Conservation (phyloP, 345 rosid species). For the Citrus inodora region DNA sequence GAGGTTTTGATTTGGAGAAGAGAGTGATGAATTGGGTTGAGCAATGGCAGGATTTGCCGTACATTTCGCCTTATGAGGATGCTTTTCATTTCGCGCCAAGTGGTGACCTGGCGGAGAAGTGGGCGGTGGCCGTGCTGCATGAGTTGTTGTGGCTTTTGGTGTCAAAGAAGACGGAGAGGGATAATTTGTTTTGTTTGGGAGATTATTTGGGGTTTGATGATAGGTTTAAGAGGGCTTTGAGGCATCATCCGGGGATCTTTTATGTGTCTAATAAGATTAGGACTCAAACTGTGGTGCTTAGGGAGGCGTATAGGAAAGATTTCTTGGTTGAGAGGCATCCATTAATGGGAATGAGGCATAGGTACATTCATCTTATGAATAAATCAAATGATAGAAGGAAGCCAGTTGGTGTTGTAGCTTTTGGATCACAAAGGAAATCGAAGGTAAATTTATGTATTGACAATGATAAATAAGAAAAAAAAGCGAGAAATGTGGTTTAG, state of each 20-base stretch:
- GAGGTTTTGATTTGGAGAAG: slow-evolving; percentile 63
- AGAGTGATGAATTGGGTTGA: slow-evolving; percentile 69
- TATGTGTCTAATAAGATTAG: slow-evolving; percentile 75
- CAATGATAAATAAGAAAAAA: background rate
- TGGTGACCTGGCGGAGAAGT: slow-evolving; percentile 77
- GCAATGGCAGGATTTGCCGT: slow-evolving; percentile 74
- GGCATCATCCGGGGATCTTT: slow-evolving; percentile 82
- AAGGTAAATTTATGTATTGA: background rate
- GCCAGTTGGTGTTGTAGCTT: background rate
- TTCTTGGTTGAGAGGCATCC: slow-evolving; percentile 68
- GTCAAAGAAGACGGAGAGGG: slow-evolving; percentile 73
- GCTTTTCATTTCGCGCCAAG: slow-evolving; percentile 55
- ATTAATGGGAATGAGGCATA: slow-evolving; percentile 76
- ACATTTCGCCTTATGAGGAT: slow-evolving; percentile 69
- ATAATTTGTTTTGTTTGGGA: slow-evolving; percentile 59
- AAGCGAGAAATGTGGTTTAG: background rate
- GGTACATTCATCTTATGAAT: slow-evolving; percentile 71
- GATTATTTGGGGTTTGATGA: slow-evolving; percentile 61
- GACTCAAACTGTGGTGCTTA: slow-evolving; percentile 75
- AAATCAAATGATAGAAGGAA: slow-evolving; percentile 22
- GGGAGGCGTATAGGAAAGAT: slow-evolving; percentile 71
- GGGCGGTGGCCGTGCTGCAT: slow-evolving; percentile 74
- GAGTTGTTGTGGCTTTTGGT: slow-evolving; percentile 65
- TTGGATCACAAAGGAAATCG: slow-evolving; percentile 1
- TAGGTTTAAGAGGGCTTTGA: slow-evolving; percentile 60